Evolutionary conservation across 2,329 filamentous ascomycete species (phyloP), one percentile per base, ranked within the genome.

Genomic region (Monosporascus ibericus): DNA sequence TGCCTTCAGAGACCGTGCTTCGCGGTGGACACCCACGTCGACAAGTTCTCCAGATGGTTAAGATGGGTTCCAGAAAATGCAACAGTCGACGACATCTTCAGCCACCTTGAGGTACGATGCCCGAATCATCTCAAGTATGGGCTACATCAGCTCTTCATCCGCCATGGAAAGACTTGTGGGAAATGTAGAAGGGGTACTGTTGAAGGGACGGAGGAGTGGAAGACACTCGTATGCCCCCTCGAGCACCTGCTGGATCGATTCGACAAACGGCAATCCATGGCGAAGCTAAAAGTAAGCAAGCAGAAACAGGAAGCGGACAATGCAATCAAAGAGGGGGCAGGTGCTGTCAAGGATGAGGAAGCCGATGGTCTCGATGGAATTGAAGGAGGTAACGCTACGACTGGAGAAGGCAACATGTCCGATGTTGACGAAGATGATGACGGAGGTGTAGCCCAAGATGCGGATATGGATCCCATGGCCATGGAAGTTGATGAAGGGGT

Each of bases 161-260:
- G 70, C 8, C 80, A 82, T 53, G 79, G 79, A 0, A 72, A 77
- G 56, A 65, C 62, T 1, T 82, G 79, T 52, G 66, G 65, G 34
- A 70, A 73, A 44, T 81, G 79, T 60, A 70, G 68, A 52, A 68
- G 70, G 48, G 66, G 60, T 25, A 89, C 85, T 0, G 78, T 79
- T 0, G 73, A 80, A 57, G 77, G 77, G 1, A 85, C 79, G 48
- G 76, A 77, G 25, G 79, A 78, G 0, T 90, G 87, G 85, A 74
- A 82, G 3, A 71, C 82, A 17, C 79, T 64, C 2, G 60, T 65
- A 6, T 75, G 74, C 49, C 72, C 71, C 2, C 60, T 76, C 1
- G 74, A 76, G 54, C 62, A 69, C n/a, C 64, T 76, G 6, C 60
- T 76, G 17, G 59, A 68, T 42, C 67, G 71, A 11, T 66, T 60